Conservation (phyloP, 2,329 filamentous ascomycete species). For the Lasiodiplodia gonubiensis region DNA sequence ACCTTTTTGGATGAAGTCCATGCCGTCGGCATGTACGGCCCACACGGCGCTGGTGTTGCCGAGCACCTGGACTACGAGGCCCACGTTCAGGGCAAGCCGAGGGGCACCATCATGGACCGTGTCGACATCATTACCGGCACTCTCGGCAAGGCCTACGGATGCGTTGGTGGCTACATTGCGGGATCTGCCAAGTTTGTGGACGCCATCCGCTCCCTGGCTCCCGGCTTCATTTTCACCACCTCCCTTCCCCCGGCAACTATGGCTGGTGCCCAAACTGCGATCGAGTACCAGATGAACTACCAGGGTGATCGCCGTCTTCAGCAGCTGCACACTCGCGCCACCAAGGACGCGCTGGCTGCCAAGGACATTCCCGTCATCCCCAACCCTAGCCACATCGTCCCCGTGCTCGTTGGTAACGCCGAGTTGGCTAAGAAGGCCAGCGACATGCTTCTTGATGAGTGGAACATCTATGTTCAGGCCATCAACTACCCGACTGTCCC, state of each 20-base stretch:
- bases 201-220: slow-evolving; percentile 89
- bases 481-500: slow-evolving; percentile 99
- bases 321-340: slow-evolving; percentile 92
- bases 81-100: slow-evolving; percentile 74
- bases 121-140: slow-evolving; percentile 98
- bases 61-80: slow-evolving; percentile 96
- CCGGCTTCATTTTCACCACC: slow-evolving; percentile 98
- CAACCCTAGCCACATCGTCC: slow-evolving; percentile 96
- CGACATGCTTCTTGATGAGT: slow-evolving; percentile 86
- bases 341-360: slow-evolving; percentile 80
- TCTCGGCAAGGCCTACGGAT: slow-evolving; percentile 96
- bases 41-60: slow-evolving; percentile 91
- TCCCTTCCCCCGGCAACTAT: slow-evolving; percentile 95
- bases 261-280: slow-evolving; percentile 89
- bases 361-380: slow-evolving; percentile 95
- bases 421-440: slow-evolving; percentile 90
- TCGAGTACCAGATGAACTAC: slow-evolving; percentile 89
- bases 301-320: slow-evolving; percentile 88
- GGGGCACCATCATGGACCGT: slow-evolving; percentile 90
- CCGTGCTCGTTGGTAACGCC: slow-evolving; percentile 90
- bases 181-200: slow-evolving; percentile 87
- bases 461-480: slow-evolving; percentile 95
- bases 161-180: slow-evolving; percentile 96
- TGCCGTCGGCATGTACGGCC: slow-evolving; percentile 98
- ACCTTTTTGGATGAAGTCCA: slow-evolving; percentile 99